phyloP scores from a whole-genome alignment of 2,329 filamentous ascomycete species.

The Knoxdaviesia capensis region DNA sequence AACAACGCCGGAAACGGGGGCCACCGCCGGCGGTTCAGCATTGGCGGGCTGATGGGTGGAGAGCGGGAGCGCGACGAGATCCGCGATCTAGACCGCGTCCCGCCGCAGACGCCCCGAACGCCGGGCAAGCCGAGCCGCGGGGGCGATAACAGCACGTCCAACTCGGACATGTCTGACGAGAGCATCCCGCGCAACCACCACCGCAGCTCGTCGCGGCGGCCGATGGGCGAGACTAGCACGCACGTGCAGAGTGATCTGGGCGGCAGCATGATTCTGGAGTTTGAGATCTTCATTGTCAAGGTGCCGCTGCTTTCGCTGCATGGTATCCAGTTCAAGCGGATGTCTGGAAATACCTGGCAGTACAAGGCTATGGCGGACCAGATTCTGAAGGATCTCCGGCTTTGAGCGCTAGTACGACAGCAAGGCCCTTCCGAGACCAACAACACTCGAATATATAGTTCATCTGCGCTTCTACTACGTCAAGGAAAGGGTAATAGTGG shows the following conservation, averaged over 20 bases:
- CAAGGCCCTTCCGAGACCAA: background rate
- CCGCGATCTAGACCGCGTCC: conserved; percentile 30
- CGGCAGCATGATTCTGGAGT: conserved; percentile 64
- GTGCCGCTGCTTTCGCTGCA: conserved; percentile 83
- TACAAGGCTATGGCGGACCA: conserved; percentile 98
- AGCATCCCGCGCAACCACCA: conserved; percentile 37
- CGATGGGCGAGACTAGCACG: conserved; percentile 62
- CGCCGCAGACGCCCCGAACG: conserved; percentile 20
- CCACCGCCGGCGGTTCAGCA: conserved; percentile 66
- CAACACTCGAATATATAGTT: background rate
- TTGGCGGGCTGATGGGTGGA: conserved; percentile 43
- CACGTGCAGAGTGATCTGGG: conserved; percentile 82
- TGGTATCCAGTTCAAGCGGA: conserved; percentile 95
- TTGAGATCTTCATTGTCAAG: conserved; percentile 96
- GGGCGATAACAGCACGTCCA: conserved; percentile 56
- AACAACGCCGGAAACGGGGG: conserved; percentile 30
- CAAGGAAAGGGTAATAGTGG: too few relatives aligned
- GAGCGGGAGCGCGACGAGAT: conserved; percentile 54
- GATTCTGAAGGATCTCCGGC: conserved; percentile 67
- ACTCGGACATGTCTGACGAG: conserved; percentile 72
- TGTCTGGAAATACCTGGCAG: conserved; percentile 90
- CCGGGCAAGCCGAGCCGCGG: conserved; percentile 18
- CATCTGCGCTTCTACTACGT: background rate
- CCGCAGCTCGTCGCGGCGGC: conserved; percentile 24
- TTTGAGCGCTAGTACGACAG: conserved; percentile 15